Evolutionary conservation across 495 filamentous ascomycete genomes (phyloP).

Genomic region (Aspergillus kassunensis): DNA sequence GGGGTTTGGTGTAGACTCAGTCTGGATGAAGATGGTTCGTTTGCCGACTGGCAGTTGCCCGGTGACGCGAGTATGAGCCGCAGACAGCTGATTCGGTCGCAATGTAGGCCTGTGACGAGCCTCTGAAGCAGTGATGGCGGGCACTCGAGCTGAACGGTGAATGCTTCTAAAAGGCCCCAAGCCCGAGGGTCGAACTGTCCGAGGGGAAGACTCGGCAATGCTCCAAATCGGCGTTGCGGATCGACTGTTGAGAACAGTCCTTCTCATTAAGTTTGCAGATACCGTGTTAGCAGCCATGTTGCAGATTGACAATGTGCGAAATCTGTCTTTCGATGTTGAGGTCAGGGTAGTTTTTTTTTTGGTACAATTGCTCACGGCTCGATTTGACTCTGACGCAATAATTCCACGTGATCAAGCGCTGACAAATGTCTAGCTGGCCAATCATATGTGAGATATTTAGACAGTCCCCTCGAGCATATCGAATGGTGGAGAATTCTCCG

Average conservation of each 20-base stretch:
- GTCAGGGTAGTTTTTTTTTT: slow-evolving; percentile 7
- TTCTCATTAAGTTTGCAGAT: slow-evolving; percentile 35
- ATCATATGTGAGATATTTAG: slow-evolving; percentile 25
- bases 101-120: slow-evolving; percentile 43
- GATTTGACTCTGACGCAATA: slow-evolving; percentile 37
- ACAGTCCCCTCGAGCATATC: no score
- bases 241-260: slow-evolving; percentile 27
- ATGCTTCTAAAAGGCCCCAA: slow-evolving; percentile 33
- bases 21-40: slow-evolving; percentile 96
- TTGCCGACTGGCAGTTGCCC: slow-evolving; percentile 37
- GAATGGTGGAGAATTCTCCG: neutral
- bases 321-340: neutral
- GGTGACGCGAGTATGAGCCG: slow-evolving; percentile 26
- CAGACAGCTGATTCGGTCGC: slow-evolving; percentile 44
- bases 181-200: slow-evolving; percentile 24
- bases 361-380: slow-evolving; percentile 4
- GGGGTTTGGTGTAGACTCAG: slow-evolving; percentile 84
- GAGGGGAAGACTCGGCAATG: slow-evolving; percentile 24
- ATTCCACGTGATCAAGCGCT: slow-evolving; percentile 31
- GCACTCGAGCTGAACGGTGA: slow-evolving; percentile 38
- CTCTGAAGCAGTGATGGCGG: slow-evolving; percentile 49
- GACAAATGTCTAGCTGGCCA: slow-evolving; percentile 30
- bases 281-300: slow-evolving; percentile 34
- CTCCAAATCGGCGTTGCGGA: slow-evolving; percentile 23
- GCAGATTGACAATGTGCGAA: neutral